These are phyloP conservation scores for Colletotrichum cuscutae DNA, from an alignment of 2,329 filamentous ascomycete species.

Conservation along the genomic window DNA sequence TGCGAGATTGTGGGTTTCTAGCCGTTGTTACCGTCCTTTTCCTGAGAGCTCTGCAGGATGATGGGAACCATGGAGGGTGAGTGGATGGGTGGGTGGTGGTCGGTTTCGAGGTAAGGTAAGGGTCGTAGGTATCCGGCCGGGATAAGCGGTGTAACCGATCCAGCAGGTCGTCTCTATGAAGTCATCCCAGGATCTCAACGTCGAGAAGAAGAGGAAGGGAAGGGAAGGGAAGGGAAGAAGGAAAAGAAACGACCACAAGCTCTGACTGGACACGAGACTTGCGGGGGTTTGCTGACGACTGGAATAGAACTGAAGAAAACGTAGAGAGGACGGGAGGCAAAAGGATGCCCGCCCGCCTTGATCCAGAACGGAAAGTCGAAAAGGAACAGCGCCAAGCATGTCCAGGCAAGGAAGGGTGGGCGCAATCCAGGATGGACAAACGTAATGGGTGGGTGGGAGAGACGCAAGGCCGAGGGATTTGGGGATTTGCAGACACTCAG, in stretches of 20 bases:
- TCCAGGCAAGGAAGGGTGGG: slow-evolving; percentile 18
- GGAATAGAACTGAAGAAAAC: not conserved
- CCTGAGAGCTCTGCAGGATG: not conserved
- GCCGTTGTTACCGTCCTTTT: not conserved
- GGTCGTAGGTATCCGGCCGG: not conserved
- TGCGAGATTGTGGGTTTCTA: not conserved
- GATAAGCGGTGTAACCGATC: not conserved
- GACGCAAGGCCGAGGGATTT: slow-evolving; percentile 3
- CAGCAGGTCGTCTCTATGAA: not conserved
- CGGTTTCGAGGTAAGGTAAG: too few species aligned
- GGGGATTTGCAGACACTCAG: not conserved
- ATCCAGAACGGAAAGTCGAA: not conserved
- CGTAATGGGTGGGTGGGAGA: not conserved
- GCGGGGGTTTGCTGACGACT: not conserved
- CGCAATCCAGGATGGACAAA: not conserved
- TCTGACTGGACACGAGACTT: not conserved
- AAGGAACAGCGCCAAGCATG: slow-evolving; percentile 6
- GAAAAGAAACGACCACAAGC: not conserved
- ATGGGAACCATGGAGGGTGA: not conserved
- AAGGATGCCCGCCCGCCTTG: not conserved
- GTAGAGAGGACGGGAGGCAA: not conserved
- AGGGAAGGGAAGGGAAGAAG: not conserved
- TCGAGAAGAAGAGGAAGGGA: not conserved
- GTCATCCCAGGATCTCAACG: not conserved
- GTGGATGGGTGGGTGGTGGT: too few species aligned